phyloP scores from a whole-genome alignment of 2,329 filamentous ascomycete species.

The Monosporascus sp. region DNA sequence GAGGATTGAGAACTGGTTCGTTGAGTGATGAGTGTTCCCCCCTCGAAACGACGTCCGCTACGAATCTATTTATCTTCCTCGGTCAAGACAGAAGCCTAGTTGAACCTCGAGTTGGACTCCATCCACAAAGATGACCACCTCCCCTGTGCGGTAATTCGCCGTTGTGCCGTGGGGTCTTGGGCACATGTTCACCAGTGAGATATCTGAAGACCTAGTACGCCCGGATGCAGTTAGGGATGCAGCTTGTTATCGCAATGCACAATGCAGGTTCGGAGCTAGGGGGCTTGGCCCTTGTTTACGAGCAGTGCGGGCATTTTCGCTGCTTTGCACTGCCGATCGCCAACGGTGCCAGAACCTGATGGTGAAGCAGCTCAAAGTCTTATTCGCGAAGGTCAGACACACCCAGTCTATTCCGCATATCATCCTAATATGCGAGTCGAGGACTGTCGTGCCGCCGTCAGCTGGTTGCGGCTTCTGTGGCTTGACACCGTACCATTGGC shows the following conservation, averaged over 20 bases:
- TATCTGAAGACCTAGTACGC: neutral
- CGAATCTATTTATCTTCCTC: neutral
- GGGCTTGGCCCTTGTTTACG: no score
- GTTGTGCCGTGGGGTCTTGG: neutral
- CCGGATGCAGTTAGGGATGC: neutral
- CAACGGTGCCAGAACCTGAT: neutral
- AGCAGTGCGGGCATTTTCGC: no score
- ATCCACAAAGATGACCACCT: neutral
- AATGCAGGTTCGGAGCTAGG: no score
- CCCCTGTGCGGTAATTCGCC: neutral
- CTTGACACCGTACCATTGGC: neutral
- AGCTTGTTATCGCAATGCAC: neutral
- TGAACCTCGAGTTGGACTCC: neutral
- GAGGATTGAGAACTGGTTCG: neutral
- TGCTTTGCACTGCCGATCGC: no score
- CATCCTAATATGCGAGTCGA: neutral
- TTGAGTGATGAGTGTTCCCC: neutral
- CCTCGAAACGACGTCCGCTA: neutral
- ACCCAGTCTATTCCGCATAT: neutral
- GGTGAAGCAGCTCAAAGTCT: neutral
- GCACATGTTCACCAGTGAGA: neutral
- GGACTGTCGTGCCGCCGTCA: neutral
- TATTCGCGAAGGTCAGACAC: neutral
- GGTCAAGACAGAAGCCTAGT: neutral
- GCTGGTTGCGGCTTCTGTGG: neutral